Conservation (phyloP, 495 filamentous ascomycete genomes). For the Podospora australis region DNA sequence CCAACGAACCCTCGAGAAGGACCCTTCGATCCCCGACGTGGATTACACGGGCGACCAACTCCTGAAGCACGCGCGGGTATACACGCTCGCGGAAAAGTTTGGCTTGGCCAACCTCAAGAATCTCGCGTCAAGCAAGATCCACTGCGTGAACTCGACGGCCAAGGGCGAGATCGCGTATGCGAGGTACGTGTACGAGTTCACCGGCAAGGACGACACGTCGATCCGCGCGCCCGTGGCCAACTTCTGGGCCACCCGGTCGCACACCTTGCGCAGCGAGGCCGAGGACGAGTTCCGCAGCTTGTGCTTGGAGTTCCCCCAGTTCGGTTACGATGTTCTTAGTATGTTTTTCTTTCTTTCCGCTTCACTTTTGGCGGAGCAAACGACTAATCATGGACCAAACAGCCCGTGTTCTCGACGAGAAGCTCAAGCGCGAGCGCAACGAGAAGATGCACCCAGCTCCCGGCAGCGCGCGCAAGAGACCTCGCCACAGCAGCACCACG, state of each 20-base stretch:
- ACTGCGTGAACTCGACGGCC: constrained; percentile 76
- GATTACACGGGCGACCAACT: constrained; percentile 72
- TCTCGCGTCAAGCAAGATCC: constrained; percentile 81
- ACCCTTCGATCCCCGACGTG: constrained; percentile 49
- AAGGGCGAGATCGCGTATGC: constrained; percentile 86
- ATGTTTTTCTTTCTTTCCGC: constrained; percentile 19
- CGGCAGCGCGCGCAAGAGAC: constrained; percentile 44
- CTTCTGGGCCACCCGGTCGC: constrained; percentile 80
- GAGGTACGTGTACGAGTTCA: constrained; percentile 80
- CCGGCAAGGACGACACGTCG: constrained; percentile 55
- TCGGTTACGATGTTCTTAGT: constrained; percentile 84
- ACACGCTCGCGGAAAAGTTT: constrained; percentile 81
- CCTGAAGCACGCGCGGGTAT: constrained; percentile 78
- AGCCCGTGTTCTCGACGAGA: constrained; percentile 55
- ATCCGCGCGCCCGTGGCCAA: constrained; percentile 80
- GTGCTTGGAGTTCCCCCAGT: constrained; percentile 85
- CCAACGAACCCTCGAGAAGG: constrained; percentile 48
- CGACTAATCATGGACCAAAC: constrained; percentile 5
- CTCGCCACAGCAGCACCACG: constrained; percentile 38
- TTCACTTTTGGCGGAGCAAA: not conserved
- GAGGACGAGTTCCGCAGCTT: constrained; percentile 73
- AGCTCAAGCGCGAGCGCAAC: constrained; percentile 50
- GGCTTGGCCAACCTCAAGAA: constrained; percentile 64
- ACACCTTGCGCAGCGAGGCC: constrained; percentile 75
- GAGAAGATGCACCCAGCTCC: constrained; percentile 45